Evolutionary conservation across 106 monocot species (phyloP), one percentile per base, ranked within the genome.

Genomic region (Agapanthus africanus): DNA sequence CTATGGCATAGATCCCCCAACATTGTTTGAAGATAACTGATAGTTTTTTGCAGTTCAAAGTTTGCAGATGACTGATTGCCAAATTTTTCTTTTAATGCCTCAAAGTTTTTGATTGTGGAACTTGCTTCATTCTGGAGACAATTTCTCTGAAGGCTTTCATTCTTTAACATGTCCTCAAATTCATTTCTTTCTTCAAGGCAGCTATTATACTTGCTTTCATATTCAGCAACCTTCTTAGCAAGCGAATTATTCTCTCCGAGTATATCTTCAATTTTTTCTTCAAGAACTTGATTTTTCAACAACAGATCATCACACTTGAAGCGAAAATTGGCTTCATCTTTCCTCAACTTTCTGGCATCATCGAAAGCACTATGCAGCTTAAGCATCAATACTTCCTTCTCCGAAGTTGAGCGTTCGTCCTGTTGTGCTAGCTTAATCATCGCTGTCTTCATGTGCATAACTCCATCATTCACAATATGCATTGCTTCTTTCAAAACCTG

Each of bases 401-500:
- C 67, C 64, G 78, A 40, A 42, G 62, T 83, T 52, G 79, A 81
- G 51, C 69, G 50, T 56, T 72, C 59, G 28, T 89, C 52, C 71
- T 97, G 70, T 39, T 52, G 69, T 65, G 74, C 74, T 69, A 90
- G 73, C 49, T 83, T 72, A 37, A 41, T 50, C 30, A 81, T 68
- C 54, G 75, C 71, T 7, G 59, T 54, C 71, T 83, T 85, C 79
- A 79, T 78, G 36, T 49, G 13, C 52, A 59, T 70, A 70, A 77
- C 64, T 27, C 56, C 73, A 71, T 66, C 59, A 61, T 75, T 41
- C 40, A 77, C 74, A 65, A 73, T 69, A 76, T 51, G 60, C 26
- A 93, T 51, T 62, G 75, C 81, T 77, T 87, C 90, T 50, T 83
- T 79, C 38, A 99, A 62, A 46, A 93, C 66, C 34, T 85, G 65